Evolutionary conservation across 345 rosid genomes (phyloP).

Genomic region (Ceriops zippeliana): DNA sequence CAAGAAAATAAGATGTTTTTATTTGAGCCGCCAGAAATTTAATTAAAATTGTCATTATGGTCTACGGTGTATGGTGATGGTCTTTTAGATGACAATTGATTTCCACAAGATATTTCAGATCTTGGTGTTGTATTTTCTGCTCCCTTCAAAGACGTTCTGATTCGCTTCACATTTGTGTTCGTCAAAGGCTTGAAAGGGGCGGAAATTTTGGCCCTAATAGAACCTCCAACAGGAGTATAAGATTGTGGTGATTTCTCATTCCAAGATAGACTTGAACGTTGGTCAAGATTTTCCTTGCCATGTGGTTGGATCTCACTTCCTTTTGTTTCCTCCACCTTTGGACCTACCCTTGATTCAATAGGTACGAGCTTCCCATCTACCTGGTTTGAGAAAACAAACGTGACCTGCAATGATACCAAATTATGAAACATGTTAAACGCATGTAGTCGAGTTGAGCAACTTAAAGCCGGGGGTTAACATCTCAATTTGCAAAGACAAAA

Average conservation of each 20-base stretch:
- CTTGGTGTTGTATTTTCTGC: conserved; percentile 10
- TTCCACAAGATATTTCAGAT: conserved; percentile 21
- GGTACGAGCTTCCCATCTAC: conserved; percentile 93
- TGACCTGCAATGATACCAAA: conserved; percentile 47
- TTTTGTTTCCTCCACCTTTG: conserved; percentile 27
- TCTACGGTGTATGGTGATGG: conserved; percentile 27
- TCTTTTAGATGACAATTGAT: conserved; percentile 41
- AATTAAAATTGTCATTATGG: conserved; percentile 52
- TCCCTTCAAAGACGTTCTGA: conserved; percentile 28
- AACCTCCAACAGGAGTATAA: conserved; percentile 22
- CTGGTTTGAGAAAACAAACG: conserved; percentile 88
- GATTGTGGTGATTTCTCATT: conserved; percentile 34
- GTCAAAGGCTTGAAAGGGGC: conserved; percentile 27
- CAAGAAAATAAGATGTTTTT: background rate
- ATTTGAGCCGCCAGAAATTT: conserved; percentile 9
- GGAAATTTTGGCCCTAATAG: conserved; percentile 22
- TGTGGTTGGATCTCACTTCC: conserved; percentile 16
- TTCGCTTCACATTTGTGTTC: conserved; percentile 29
- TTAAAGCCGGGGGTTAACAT: too few relatives aligned
- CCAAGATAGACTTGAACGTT: conserved; percentile 32
- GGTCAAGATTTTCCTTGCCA: conserved; percentile 29
- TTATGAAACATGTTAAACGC: background rate
- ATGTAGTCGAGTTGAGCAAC: background rate
- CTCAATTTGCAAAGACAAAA: too few relatives aligned
- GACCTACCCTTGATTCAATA: conserved; percentile 49